Evolutionary conservation across 106 monocot species (phyloP).

Genomic region (Platanthera zijinensis): DNA sequence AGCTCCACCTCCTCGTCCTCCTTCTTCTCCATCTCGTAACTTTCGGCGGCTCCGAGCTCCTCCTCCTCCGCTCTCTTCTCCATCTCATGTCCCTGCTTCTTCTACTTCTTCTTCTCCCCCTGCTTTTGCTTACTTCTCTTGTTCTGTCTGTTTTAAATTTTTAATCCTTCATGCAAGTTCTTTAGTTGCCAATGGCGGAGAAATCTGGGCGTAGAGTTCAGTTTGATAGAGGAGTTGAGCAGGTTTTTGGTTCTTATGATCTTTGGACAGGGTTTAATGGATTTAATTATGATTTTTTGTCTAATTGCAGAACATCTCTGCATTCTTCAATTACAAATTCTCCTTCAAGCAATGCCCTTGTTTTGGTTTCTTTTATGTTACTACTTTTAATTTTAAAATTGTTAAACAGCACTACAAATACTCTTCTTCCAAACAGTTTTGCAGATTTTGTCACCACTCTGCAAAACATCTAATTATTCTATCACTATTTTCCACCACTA

Average conservation of each 20-base stretch:
- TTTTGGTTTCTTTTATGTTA: not conserved
- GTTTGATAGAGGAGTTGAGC: constrained; percentile 40
- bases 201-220: constrained; percentile 28
- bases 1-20: too few relatives aligned
- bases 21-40: too few relatives aligned
- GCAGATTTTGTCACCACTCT: too few relatives aligned
- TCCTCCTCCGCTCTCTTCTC: too few relatives aligned
- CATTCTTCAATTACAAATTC: not conserved
- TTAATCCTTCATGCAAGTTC: constrained; percentile 1
- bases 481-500: too few relatives aligned
- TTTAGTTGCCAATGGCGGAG: not conserved
- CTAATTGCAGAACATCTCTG: not conserved
- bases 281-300: not conserved
- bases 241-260: constrained; percentile 18
- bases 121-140: not conserved
- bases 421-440: too few relatives aligned
- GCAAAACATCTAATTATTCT: too few relatives aligned
- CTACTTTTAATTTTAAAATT: not conserved
- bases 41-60: too few relatives aligned
- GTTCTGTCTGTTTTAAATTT: constrained; percentile 4
- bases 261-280: not conserved
- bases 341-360: too few relatives aligned
- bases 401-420: too few relatives aligned
- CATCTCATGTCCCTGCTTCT: too few relatives aligned
- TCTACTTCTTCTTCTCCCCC: not conserved